These are phyloP conservation scores for Halophytophthora polymorphica DNA, from an alignment of 352 stramenopile genomes.

Conservation along the genomic window DNA sequence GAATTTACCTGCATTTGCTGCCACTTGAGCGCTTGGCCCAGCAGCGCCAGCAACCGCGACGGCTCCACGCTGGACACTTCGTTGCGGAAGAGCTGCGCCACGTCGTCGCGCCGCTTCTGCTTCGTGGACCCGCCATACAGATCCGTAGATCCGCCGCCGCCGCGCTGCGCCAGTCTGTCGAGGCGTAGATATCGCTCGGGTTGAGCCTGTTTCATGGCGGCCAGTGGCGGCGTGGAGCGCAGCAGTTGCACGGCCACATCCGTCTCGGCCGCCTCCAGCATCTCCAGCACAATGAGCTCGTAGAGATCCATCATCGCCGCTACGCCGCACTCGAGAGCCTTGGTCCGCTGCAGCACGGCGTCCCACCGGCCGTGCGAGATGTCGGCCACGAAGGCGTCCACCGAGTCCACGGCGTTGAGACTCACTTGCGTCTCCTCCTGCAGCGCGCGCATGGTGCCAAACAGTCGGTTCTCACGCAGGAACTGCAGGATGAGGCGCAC, in stretches of 20 bases:
- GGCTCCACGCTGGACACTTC: constrained; percentile 81
- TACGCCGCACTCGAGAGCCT: constrained; percentile 59
- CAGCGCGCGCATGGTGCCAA: constrained; percentile 73
- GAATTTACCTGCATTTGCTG: constrained; percentile 69
- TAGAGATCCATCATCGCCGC: constrained; percentile 85
- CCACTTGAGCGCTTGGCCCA: constrained; percentile 90
- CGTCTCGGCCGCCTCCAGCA: constrained; percentile 80
- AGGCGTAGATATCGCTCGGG: constrained; percentile 61
- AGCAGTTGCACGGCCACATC: constrained; percentile 77
- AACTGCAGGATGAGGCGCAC: constrained; percentile 92
- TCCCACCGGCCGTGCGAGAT: constrained; percentile 88
- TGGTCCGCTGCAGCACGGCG: constrained; percentile 86
- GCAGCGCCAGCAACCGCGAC: constrained; percentile 82
- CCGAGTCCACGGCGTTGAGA: constrained; percentile 86
- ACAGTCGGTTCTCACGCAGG: constrained; percentile 89
- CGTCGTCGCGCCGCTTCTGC: constrained; percentile 74
- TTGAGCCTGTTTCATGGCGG: constrained; percentile 45
- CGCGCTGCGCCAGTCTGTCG: constrained; percentile 67
- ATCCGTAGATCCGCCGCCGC: constrained; percentile 63
- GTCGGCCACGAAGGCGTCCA: constrained; percentile 74
- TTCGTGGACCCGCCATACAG: constrained; percentile 68
- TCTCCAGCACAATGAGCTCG: constrained; percentile 85
- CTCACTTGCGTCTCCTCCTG: constrained; percentile 87
- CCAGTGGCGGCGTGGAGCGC: constrained; percentile 41
- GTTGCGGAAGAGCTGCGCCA: constrained; percentile 70